Percentiles rank a stretch among this genome's conserved stretches.
phyloP scores from a whole-genome alignment of 768 basidiomycete genomes.

The Pleurotus platypus region DNA sequence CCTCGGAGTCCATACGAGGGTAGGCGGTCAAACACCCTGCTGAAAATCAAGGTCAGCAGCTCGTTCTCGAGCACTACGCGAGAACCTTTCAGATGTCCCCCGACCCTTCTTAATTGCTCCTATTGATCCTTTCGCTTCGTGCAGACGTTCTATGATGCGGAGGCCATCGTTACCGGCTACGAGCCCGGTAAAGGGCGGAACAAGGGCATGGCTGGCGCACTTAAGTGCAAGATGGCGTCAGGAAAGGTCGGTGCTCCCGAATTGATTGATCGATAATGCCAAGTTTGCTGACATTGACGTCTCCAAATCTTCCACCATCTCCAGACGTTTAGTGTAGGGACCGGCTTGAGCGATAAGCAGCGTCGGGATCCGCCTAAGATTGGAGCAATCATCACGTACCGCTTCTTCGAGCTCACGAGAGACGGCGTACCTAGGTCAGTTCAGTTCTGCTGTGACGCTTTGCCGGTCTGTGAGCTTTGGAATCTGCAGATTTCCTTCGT shows the following conservation, averaged over 20 bases:
- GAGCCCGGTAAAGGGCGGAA: slow-evolving; percentile 48
- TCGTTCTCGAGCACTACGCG: too few species aligned
- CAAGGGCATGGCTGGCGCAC: slow-evolving; percentile 43
- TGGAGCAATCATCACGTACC: slow-evolving; percentile 52
- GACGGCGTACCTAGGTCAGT: slow-evolving; percentile 52
- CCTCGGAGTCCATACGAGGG: slow-evolving; percentile 50
- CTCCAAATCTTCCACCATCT: not conserved
- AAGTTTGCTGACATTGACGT: not conserved
- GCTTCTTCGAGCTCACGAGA: slow-evolving; percentile 57
- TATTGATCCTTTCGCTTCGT: not conserved
- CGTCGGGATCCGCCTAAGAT: slow-evolving; percentile 52
- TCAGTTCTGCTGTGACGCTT: slow-evolving; percentile 2
- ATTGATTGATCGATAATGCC: not conserved
- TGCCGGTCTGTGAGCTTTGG: too few species aligned
- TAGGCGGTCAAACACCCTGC: slow-evolving; percentile 39
- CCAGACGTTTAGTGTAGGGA: slow-evolving; percentile 55
- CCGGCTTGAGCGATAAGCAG: slow-evolving; percentile 50
- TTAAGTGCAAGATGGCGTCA: slow-evolving; percentile 58
- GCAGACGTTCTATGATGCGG: slow-evolving; percentile 58
- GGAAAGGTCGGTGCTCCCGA: slow-evolving; percentile 41
- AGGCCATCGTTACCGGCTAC: slow-evolving; percentile 58
- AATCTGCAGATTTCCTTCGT: slow-evolving; percentile 48
- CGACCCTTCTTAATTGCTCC: too few species aligned
- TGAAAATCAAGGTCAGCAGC: slow-evolving; percentile 50
- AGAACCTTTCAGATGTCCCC: too few species aligned